Conservation (phyloP, 306 rosid species). For the Aeschynomene evenia region DNA sequence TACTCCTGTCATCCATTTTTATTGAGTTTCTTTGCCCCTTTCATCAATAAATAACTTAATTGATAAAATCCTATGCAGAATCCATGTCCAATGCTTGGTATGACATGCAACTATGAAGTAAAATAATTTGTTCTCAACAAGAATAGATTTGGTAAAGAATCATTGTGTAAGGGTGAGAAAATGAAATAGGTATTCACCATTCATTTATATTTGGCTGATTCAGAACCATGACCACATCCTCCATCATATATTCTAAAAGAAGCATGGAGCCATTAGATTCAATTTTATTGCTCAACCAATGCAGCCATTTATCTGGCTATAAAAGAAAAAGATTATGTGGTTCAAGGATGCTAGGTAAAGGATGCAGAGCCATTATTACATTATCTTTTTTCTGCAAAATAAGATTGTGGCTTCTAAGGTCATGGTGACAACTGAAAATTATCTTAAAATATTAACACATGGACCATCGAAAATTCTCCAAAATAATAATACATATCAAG, state of each 20-base stretch:
- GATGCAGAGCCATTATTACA: not conserved
- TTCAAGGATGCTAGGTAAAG: constrained; percentile 12
- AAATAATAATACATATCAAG: not conserved
- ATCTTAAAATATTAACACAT: not conserved
- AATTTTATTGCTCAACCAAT: not conserved
- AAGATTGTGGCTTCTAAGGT: not conserved
- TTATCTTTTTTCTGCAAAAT: not conserved
- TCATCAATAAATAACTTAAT: not conserved
- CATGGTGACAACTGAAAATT: not conserved
- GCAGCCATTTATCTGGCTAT: constrained; percentile 15
- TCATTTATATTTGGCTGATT: constrained; percentile 12
- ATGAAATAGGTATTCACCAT: constrained; percentile 16
- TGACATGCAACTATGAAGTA: constrained; percentile 12
- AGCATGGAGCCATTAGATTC: not conserved
- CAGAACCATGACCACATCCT: constrained; percentile 19
- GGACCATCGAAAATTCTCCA: constrained; percentile 7
- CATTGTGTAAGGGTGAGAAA: not conserved
- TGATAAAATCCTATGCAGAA: constrained; percentile 7
- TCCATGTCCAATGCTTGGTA: constrained; percentile 1
- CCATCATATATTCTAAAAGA: constrained; percentile 1
- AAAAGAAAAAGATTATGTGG: constrained; percentile 16
- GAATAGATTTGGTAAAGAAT: constrained; percentile 9
- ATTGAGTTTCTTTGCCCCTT: not conserved
- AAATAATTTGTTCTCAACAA: constrained; percentile 16
- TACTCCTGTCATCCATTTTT: constrained; percentile 38